Evolutionary conservation across 169 alveolate species (phyloP), one percentile per base, ranked within the genome.

Genomic region (Plasmodium gonderi): DNA sequence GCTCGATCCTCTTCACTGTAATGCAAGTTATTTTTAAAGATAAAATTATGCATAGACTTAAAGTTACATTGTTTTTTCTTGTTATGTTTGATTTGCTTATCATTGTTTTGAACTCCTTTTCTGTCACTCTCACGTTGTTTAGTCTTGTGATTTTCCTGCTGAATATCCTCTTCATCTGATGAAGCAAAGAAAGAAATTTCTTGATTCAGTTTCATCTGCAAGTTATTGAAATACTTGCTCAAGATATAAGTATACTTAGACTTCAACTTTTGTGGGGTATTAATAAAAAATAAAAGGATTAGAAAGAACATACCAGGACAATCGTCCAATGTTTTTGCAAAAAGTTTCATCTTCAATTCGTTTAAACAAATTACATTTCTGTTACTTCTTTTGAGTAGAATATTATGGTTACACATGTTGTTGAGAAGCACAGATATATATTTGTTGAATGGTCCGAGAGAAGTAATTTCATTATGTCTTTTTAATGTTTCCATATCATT

Each of bases 401-500:
- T 77, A 40, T 78, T 90, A 65, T 78, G 6, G 38, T 90, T 76
- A 90, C 67, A 90, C 82, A 90, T 79, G 51, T 78, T 90, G 54
- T 90, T 90, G 14, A 90, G 42, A 69, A 78, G 40, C 54, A 79
- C 60, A n/a, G 94, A 78, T 29, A 79, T 77, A 47, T 45, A 47
- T 77, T 78, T 90, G 23, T 78, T 79, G n/a, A 65, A 90, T 7
- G 94, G 76, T 17, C 91, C 90, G 1, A 90, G 42, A 5, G 80
- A 65, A 33, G 47, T 64, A n/a, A 90, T 78, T 90, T 90, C 94
- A 60, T 79, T 90, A 36, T 90, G 74, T 49, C 94, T 42, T 78
- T 90, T 90, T 64, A 90, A 44, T 20, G 94, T 90, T 42, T 90
- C 94, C 91, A 79, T 90, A 51, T 90, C 94, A 72, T 90, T 90